Percentiles rank a stretch among this genome's conserved stretches.
These are phyloP conservation scores for Haplosporangium gracile DNA, from an alignment of 192 early-diverging fungal genomes.

Conservation along the genomic window DNA sequence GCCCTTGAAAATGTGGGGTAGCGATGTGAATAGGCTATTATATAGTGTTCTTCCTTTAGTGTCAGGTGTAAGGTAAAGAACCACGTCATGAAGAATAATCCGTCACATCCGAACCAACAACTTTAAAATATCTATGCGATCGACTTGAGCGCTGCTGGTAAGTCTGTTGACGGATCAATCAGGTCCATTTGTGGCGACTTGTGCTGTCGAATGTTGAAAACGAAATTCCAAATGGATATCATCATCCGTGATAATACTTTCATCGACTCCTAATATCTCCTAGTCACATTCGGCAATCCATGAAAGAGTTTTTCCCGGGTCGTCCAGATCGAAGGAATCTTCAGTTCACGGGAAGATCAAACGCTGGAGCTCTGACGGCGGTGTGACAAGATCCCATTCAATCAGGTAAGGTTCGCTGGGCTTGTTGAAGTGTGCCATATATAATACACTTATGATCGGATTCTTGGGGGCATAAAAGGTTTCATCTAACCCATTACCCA, in stretches of 20 bases:
- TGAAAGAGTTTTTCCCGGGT: not conserved
- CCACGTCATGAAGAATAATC: constrained; percentile 19
- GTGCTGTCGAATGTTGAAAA: constrained; percentile 1
- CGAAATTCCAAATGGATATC: constrained; percentile 9
- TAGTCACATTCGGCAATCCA: constrained; percentile 16
- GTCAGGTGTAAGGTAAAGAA: not conserved
- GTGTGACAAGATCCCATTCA: constrained; percentile 25
- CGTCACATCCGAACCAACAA: constrained; percentile 19
- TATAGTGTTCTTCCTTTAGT: not conserved
- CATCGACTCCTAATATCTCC: constrained; percentile 9
- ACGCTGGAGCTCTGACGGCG: constrained; percentile 20
- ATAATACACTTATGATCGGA: constrained; percentile 15
- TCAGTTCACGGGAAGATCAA: constrained; percentile 30
- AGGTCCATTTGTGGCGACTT: not conserved
- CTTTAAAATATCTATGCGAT: constrained; percentile 16
- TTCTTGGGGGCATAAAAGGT: constrained; percentile 14
- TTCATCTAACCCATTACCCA: constrained; percentile 32
- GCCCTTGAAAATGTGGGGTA: constrained; percentile 13
- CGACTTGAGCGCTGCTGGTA: not conserved
- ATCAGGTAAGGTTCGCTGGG: constrained; percentile 17
- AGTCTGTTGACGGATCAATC: not conserved
- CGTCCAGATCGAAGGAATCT: constrained; percentile 2
- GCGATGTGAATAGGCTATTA: constrained; percentile 2
- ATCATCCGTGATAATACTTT: not conserved
- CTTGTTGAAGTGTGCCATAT: constrained; percentile 31